These are phyloP conservation scores for Candida morakotiae DNA, from an alignment of 805 yeast genomes.

Conservation along the genomic window DNA sequence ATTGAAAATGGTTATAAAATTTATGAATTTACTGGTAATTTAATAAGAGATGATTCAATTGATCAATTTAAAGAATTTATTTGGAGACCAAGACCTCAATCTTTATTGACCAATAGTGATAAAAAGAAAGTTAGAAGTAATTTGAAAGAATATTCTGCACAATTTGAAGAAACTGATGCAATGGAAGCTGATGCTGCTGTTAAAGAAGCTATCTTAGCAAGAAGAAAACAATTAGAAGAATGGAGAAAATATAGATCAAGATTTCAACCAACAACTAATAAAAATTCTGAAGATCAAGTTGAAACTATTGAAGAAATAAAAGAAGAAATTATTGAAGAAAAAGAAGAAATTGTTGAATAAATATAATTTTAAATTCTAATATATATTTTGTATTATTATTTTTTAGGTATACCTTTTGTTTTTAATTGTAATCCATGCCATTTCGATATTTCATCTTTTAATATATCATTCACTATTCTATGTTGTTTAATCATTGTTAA, in stretches of 20 bases:
- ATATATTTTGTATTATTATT: conserved; percentile 55
- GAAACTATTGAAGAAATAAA: conserved; percentile 68
- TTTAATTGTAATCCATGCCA: conserved; percentile 95
- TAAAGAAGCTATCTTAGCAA: conserved; percentile 80
- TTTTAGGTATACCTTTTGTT: conserved; percentile 42
- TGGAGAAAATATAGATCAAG: conserved; percentile 78
- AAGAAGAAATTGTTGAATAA: conserved; percentile 62
- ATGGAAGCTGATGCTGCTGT: conserved; percentile 93
- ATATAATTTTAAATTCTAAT: conserved; percentile 1
- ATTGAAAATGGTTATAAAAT: conserved; percentile 89
- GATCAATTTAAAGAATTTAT: conserved; percentile 83
- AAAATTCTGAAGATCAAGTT: conserved; percentile 45
- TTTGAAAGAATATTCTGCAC: conserved; percentile 82
- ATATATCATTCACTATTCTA: conserved; percentile 73
- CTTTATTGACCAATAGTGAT: conserved; percentile 70
- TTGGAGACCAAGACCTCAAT: conserved; percentile 97
- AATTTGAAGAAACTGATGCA: conserved; percentile 91
- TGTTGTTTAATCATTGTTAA: conserved; percentile 87
- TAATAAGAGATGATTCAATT: conserved; percentile 68
- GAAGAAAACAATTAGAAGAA: conserved; percentile 76
- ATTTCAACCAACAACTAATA: conserved; percentile 29
- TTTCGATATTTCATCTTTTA: conserved; percentile 78
- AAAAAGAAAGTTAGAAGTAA: conserved; percentile 88
- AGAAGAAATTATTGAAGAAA: conserved; percentile 70
- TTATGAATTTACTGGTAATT: conserved; percentile 77